Evolutionary conservation across 805 yeast genomes (phyloP).

Genomic region (Blastobotrys chiropterorum): DNA sequence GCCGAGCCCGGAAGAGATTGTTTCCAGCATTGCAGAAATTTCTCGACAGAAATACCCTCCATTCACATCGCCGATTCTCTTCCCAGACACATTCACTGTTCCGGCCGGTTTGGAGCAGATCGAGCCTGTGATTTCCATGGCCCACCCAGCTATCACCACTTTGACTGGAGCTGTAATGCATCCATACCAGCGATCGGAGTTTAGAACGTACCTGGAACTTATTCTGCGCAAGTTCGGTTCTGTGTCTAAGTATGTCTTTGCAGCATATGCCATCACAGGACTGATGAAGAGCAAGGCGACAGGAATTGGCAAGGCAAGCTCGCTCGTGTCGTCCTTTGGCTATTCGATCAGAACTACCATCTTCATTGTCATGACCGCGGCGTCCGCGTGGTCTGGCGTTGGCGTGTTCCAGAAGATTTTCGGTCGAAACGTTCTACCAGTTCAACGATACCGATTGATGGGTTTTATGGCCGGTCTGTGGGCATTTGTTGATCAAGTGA

Average conservation of each 20-base stretch:
- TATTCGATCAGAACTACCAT: conserved; percentile 29
- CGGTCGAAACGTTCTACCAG: conserved; percentile 27
- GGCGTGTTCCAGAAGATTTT: conserved; percentile 31
- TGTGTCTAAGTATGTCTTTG: conserved; percentile 26
- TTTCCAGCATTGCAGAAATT: conserved; percentile 28
- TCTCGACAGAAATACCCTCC: conserved; percentile 29
- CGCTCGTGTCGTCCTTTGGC: conserved; percentile 16
- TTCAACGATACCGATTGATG: conserved; percentile 32
- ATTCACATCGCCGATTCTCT: conserved; percentile 27
- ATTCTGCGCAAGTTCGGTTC: conserved; percentile 21
- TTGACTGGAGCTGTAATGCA: conserved; percentile 30
- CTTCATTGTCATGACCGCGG: conserved; percentile 30
- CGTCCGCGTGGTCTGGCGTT: conserved; percentile 36
- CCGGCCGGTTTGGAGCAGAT: conserved; percentile 15
- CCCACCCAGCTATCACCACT: conserved; percentile 30
- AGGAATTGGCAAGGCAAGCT: conserved; percentile 1
- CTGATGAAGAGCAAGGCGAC: conserved; percentile 10
- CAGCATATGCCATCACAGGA: conserved; percentile 23
- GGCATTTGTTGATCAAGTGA: conserved; percentile 32
- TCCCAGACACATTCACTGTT: conserved; percentile 19
- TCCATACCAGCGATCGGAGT: conserved; percentile 25
- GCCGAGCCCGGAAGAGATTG: conserved; percentile 29
- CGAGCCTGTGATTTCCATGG: conserved; percentile 25
- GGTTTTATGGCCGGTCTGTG: conserved; percentile 39
- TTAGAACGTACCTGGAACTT: conserved; percentile 21